These are phyloP conservation scores for Neofusicoccum sp. DNA, from an alignment of 2,329 filamentous ascomycete species.

Conservation along the genomic window DNA sequence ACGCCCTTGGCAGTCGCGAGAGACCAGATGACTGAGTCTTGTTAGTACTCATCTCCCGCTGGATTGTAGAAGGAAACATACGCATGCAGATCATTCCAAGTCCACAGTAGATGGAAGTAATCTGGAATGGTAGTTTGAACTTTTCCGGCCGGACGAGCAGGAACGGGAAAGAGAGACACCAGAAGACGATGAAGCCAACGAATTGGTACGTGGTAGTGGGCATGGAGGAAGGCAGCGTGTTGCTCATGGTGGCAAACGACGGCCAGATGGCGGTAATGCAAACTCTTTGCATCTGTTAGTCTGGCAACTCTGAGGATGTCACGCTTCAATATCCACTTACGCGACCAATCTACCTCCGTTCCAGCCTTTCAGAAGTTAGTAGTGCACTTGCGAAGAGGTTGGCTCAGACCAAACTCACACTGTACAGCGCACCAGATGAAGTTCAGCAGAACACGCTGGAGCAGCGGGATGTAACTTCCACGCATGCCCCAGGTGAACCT, in stretches of 20 bases:
- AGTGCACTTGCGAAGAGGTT: not conserved
- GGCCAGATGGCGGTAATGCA: slow-evolving; percentile 38
- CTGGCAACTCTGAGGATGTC: not conserved
- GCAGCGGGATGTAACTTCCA: slow-evolving; percentile 49
- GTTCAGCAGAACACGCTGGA: slow-evolving; percentile 49
- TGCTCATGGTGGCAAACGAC: slow-evolving; percentile 33
- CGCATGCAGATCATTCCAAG: slow-evolving; percentile 43
- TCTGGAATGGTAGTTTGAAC: slow-evolving; percentile 49
- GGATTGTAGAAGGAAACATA: not conserved
- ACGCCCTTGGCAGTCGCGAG: slow-evolving; percentile 45
- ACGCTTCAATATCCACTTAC: not conserved
- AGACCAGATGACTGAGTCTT: slow-evolving; percentile 48
- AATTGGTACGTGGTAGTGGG: slow-evolving; percentile 37
- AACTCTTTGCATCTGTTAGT: slow-evolving; percentile 21
- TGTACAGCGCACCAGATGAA: slow-evolving; percentile 53
- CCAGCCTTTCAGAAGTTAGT: slow-evolving; percentile 29
- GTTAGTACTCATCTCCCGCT: not conserved
- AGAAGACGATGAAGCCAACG: slow-evolving; percentile 36
- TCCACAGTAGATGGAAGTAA: slow-evolving; percentile 45
- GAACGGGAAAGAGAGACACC: slow-evolving; percentile 42
- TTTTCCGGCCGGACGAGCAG: slow-evolving; percentile 50
- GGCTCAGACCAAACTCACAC: slow-evolving; percentile 33
- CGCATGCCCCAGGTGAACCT: slow-evolving; percentile 51
- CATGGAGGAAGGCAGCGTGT: slow-evolving; percentile 33
- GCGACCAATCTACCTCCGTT: slow-evolving; percentile 34